A percentile compares a stretch with the other conserved stretches of the same genome.
Conservation (phyloP, 2,329 filamentous ascomycete genomes). For the Zasmidium angulare region DNA sequence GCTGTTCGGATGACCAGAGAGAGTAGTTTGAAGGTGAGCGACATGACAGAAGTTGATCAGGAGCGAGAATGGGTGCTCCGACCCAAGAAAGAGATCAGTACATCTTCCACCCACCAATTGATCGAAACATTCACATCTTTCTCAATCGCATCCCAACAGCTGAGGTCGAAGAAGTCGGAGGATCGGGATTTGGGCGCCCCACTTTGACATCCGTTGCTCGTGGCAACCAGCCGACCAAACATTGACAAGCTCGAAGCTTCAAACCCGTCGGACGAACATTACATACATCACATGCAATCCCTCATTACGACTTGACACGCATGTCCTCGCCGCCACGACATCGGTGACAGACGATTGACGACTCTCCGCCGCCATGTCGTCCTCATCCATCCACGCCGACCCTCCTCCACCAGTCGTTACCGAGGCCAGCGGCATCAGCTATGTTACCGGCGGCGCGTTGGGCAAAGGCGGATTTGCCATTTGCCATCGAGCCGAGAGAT, state of each 20-base stretch:
- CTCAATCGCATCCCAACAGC: too few species aligned
- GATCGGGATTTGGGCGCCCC: too few species aligned
- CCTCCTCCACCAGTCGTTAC: conserved; percentile 50
- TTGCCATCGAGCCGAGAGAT: conserved; percentile 70
- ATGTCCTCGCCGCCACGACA: background rate
- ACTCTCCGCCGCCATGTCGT: conserved; percentile 19
- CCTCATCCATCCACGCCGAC: conserved; percentile 49
- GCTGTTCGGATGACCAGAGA: conserved; percentile 65
- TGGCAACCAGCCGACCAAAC: background rate
- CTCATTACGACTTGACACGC: background rate
- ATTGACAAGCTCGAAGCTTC: background rate
- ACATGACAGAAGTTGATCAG: conserved; percentile 46
- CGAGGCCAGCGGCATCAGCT: conserved; percentile 70
- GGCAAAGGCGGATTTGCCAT: conserved; percentile 83
- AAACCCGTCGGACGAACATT: too few species aligned
- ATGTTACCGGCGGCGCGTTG: conserved; percentile 71
- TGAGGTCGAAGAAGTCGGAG: too few species aligned
- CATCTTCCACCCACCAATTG: conserved; percentile 13
- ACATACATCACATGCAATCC: too few species aligned
- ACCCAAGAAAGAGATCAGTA: conserved; percentile 2
- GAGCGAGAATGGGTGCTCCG: conserved; percentile 4
- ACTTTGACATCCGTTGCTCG: background rate
- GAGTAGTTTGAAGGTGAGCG: conserved; percentile 65
- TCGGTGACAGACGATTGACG: conserved; percentile 9
- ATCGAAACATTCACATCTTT: too few species aligned